Conservation (phyloP, 805 yeast genomes). For the Tetrapisispora iriomotensis region DNA sequence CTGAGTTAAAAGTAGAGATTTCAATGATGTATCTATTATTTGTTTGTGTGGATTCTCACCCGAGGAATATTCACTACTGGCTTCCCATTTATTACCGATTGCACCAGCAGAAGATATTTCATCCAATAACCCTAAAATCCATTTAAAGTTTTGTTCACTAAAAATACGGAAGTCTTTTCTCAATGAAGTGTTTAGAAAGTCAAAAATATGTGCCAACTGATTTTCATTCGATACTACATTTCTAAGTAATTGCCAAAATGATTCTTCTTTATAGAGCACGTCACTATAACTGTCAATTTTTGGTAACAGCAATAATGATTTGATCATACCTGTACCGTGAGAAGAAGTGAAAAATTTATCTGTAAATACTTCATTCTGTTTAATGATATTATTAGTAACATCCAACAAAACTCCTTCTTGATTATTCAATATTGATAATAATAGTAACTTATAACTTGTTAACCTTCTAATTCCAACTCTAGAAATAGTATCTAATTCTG, state of each 20-base stretch:
- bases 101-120: slow-evolving; percentile 79
- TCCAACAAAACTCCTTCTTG: slow-evolving; percentile 15
- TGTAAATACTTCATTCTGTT: slow-evolving; percentile 27
- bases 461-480: slow-evolving; percentile 26
- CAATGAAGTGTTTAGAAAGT: slow-evolving; percentile 36
- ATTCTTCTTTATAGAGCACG: slow-evolving; percentile 40
- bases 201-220: slow-evolving; percentile 36
- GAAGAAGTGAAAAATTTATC: slow-evolving; percentile 30
- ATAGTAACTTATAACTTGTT: slow-evolving; percentile 31
- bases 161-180: slow-evolving; percentile 30
- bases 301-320: slow-evolving; percentile 30
- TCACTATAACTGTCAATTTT: slow-evolving; percentile 17
- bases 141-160: slow-evolving; percentile 46
- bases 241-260: slow-evolving; percentile 48
- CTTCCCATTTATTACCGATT: slow-evolving; percentile 67
- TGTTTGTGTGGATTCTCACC: slow-evolving; percentile 42
- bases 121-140: slow-evolving; percentile 60
- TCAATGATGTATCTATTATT: slow-evolving; percentile 48
- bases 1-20: slow-evolving; percentile 53
- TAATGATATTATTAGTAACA: slow-evolving; percentile 23
- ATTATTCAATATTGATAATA: slow-evolving; percentile 20
- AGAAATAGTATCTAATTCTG: slow-evolving; percentile 12
- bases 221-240: slow-evolving; percentile 34
- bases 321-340: slow-evolving; percentile 39
- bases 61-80: slow-evolving; percentile 38